These are phyloP conservation scores for Beauveria brongniartii DNA, from an alignment of 2,329 filamentous ascomycete species.

Conservation along the genomic window DNA sequence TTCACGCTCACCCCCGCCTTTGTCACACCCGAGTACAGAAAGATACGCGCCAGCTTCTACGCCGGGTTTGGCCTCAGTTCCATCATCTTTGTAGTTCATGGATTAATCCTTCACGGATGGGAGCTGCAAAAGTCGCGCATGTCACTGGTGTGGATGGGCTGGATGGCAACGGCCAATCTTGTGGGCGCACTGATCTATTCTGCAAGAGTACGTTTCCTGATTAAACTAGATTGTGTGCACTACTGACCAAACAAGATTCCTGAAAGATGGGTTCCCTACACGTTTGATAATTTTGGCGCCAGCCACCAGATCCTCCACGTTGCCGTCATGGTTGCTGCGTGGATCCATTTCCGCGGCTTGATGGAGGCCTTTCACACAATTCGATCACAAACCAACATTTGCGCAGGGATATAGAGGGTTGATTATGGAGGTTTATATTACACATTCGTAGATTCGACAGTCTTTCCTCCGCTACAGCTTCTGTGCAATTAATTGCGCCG, in stretches of 20 bases:
- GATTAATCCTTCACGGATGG: constrained; percentile 13
- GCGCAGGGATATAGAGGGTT: not conserved
- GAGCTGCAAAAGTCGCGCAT: constrained; percentile 13
- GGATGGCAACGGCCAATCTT: constrained; percentile 14
- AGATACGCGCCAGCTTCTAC: constrained; percentile 13
- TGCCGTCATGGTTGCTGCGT: constrained; percentile 8
- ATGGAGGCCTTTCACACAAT: not conserved
- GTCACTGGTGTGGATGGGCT: constrained; percentile 12
- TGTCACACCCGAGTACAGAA: constrained; percentile 10
- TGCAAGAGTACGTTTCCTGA: constrained; percentile 6
- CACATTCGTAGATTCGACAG: not conserved
- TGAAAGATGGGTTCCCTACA: constrained; percentile 10
- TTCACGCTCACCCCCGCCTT: constrained; percentile 14
- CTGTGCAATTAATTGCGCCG: not conserved
- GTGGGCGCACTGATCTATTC: constrained; percentile 12
- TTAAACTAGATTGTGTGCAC: not conserved
- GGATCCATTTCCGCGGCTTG: constrained; percentile 6
- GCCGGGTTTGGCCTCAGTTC: constrained; percentile 15
- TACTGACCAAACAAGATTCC: constrained; percentile 6
- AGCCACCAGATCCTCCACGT: constrained; percentile 13
- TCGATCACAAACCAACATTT: not conserved
- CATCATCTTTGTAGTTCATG: constrained; percentile 13
- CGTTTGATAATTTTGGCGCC: constrained; percentile 11
- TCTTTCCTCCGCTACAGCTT: not conserved
- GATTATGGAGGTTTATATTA: too few relatives aligned